Evolutionary conservation across 495 filamentous ascomycete species (phyloP), one percentile per base, ranked within the genome.

Genomic region (Rhypophila decipiens): DNA sequence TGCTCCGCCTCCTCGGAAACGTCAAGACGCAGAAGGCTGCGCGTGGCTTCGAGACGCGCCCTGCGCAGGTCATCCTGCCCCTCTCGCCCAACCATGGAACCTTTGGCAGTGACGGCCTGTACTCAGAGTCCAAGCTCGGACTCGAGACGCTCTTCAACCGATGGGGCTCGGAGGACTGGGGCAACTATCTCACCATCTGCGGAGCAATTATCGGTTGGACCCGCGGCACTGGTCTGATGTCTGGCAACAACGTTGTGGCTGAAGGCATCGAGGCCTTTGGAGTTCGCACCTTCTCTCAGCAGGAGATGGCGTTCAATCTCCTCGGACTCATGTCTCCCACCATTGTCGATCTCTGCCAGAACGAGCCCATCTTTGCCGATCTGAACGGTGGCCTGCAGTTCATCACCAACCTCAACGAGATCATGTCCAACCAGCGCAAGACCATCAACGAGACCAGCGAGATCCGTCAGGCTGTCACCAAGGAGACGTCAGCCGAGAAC

Each of bases 201-300:
- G 93, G 93, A 69, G 93, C 93, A 45, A 87, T 98, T 66, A 98
- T 98, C 65, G 93, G 93, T 50, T 98, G 93, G 93, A 99, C 93
- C 50, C 90, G 93, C 69, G 93, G 93, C 40, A 99, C 93, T 46
- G 93, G 93, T 56, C 77, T 99, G 51, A 99, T 99, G 93, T 86
- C 85, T 58, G 90, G 87, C 53, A 99, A 99, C 75, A 99, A 99
- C 65, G 82, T 95, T 61, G 89, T 96, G 46, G 94, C 93, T 5
- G 90, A 97, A 66, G 94, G 91, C 40, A 86, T 99, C 44, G 93
- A 99, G 71, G 86, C 85, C 52, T 90, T 91, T 58, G 93, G 93
- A 59, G 94, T 97, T 13, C 87, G 94, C 52, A 99, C 93, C 4
- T 99, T 99, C 73, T 96, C 91, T 15, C 94, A 97, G 71, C 88